Base-by-base conservation (phyloP, 148 eudicot species). In the Bassia scoparia region DNA sequence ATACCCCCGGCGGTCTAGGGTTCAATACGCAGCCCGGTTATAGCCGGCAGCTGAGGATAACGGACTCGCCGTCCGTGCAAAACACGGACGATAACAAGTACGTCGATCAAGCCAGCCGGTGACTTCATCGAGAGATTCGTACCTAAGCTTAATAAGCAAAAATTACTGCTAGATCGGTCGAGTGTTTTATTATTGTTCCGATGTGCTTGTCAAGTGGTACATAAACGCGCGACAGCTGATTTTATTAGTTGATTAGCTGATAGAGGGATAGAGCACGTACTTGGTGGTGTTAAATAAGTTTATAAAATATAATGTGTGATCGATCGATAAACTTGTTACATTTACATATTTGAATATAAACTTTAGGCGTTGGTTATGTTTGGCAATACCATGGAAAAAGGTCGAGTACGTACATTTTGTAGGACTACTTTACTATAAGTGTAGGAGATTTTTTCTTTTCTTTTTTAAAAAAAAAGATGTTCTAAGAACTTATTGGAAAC, bases 71-170 rank as follows among this genome's bases (percentile, higher is more conserved):
- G n/a, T 92, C 89, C 55, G 3, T 77, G 7, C 67, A 66, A 29
- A 78, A 77, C 23, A 56, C 27, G 0, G 88, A 80, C 0, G 92
- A 62, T 5, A 79, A 80, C 61, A 55, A 54, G 41, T 84, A 78
- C 37, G 87, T 94, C 31, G 91, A 94, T 70, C 80, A 80, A 24
- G 88, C 85, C 0, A n/a, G 97, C 97, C 29, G 93, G 87, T 49
- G 83, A 84, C 78, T 92, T 88, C 31, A 92, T 92, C 33, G 44
- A 75, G 72, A 82, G 75, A 74, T 92, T 92, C 30, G 88, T 90
- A 31, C 79, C 68, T 0, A 85, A 88, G 23, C 81, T 90, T 73
- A 82, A 79, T 63, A 65, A 67, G 59, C 91, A 92, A 77, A n/a
- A 77, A 79, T 34, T 59, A 43, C 7, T 73, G 56, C 56, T 52